These are phyloP conservation scores for Euphorbia celastroides DNA, from an alignment of 441 rosid species.

Conservation along the genomic window DNA sequence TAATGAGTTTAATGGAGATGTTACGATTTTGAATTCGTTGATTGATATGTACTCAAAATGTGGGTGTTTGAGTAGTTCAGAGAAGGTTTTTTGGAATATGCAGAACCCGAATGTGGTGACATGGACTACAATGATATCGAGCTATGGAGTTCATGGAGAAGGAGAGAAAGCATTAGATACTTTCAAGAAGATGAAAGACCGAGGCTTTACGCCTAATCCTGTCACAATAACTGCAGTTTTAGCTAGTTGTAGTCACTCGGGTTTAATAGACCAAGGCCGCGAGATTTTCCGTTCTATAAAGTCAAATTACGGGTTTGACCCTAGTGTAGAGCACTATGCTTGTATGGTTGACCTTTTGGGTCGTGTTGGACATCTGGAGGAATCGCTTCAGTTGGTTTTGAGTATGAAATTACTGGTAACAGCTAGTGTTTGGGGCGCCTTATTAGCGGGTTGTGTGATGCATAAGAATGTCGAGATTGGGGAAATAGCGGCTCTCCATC, in stretches of 20 bases:
- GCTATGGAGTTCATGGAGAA: conserved; percentile 27
- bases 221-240: conserved; percentile 24
- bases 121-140: conserved; percentile 26
- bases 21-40: conserved; percentile 21
- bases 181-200: conserved; percentile 18
- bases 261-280: conserved; percentile 21
- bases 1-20: conserved; percentile 10
- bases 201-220: conserved; percentile 21
- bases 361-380: conserved; percentile 21
- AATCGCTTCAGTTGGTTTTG: conserved; percentile 20
- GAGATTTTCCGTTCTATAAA: conserved; percentile 17
- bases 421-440: conserved; percentile 27
- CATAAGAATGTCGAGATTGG: no score
- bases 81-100: conserved; percentile 20
- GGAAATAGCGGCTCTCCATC: no score
- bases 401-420: conserved; percentile 11
- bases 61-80: conserved; percentile 20
- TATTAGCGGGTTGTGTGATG: conserved; percentile 15
- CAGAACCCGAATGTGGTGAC: conserved; percentile 15
- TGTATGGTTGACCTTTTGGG: conserved; percentile 29
- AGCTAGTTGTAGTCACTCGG: conserved; percentile 27
- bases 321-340: conserved; percentile 22
- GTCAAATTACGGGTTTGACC: conserved; percentile 21
- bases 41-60: conserved; percentile 26
- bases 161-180: conserved; percentile 19